These are phyloP conservation scores for Edaphochlamys debaryana DNA, from an alignment of 139 green algal genomes.

Conservation along the genomic window DNA sequence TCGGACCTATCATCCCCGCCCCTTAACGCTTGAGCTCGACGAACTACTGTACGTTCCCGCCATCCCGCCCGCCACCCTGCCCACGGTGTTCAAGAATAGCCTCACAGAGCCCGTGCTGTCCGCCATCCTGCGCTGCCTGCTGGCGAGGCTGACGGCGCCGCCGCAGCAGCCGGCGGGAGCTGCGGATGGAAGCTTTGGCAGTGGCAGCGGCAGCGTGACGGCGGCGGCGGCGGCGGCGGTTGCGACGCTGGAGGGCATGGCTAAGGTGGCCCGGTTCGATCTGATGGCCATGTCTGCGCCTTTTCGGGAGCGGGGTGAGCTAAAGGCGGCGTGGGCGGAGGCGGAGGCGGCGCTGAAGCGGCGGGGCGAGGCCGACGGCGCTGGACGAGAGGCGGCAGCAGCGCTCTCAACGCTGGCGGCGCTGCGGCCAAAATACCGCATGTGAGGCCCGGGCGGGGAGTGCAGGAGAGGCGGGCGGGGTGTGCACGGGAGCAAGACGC, in stretches of 20 bases:
- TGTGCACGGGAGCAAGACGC: too few species aligned
- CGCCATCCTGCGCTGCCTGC: conserved; percentile 32
- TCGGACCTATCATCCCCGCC: too few species aligned
- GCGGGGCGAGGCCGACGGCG: too few species aligned
- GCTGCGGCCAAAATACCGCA: conserved; percentile 37
- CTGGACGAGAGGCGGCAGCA: not conserved
- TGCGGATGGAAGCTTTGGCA: not conserved
- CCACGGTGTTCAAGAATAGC: conserved; percentile 68
- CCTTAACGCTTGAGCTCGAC: too few species aligned
- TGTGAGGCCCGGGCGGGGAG: too few species aligned
- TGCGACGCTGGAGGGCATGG: not conserved
- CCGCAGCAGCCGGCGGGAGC: not conserved
- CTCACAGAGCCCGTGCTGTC: conserved; percentile 66
- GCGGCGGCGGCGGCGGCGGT: not conserved
- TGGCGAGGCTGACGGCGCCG: not conserved
- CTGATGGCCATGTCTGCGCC: conserved; percentile 57
- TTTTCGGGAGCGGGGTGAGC: conserved; percentile 30
- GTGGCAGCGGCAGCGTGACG: not conserved
- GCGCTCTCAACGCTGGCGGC: conserved; percentile 2
- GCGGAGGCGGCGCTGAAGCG: conserved; percentile 4
- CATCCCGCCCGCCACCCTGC: conserved; percentile 61
- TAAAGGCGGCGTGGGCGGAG: conserved; percentile 42
- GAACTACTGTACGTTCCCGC: conserved; percentile 69
- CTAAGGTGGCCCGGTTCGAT: conserved; percentile 43
- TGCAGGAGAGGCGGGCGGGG: too few species aligned